Evolutionary conservation across 108 stramenopile genomes (phyloP).

Genomic region (Nitzschia palea): DNA sequence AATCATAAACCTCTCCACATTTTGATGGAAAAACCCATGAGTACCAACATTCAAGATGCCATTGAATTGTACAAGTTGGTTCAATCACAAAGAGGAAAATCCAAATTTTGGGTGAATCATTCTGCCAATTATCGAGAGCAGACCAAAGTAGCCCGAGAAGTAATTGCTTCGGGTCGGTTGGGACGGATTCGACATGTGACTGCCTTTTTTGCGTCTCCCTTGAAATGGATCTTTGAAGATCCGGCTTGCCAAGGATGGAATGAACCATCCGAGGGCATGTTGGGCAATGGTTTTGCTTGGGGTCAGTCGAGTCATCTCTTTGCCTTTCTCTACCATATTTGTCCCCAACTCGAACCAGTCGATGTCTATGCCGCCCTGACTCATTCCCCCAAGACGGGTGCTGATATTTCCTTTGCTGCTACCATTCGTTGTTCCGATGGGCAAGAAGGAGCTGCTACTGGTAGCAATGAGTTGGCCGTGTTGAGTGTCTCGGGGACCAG

Average conservation of each 20-base stretch:
- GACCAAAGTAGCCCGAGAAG: slow-evolving; percentile 45
- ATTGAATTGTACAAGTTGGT: slow-evolving; percentile 37
- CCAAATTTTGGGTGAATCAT: slow-evolving; percentile 65
- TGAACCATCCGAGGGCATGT: slow-evolving; percentile 46
- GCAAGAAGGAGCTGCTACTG: neutral
- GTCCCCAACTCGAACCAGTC: slow-evolving; percentile 35
- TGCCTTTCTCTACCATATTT: slow-evolving; percentile 66
- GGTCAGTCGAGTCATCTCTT: slow-evolving; percentile 65
- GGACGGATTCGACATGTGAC: slow-evolving; percentile 47
- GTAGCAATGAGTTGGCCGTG: slow-evolving; percentile 31
- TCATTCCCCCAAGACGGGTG: slow-evolving; percentile 49
- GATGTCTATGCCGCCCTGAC: slow-evolving; percentile 58
- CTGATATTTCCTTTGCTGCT: slow-evolving; percentile 65
- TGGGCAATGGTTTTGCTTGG: slow-evolving; percentile 80
- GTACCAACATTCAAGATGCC: slow-evolving; percentile 59
- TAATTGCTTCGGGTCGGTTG: slow-evolving; percentile 40
- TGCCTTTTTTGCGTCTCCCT: slow-evolving; percentile 54
- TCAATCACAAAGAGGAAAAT: neutral
- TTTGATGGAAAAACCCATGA: slow-evolving; percentile 81
- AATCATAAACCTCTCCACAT: slow-evolving; percentile 50
- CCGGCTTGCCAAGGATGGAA: slow-evolving; percentile 45
- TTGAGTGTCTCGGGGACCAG: slow-evolving; percentile 61
- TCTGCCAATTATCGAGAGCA: slow-evolving; percentile 68
- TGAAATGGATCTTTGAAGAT: slow-evolving; percentile 59
- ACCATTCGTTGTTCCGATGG: slow-evolving; percentile 53